Conservation (phyloP, 805 yeast species). For the Barnettozyma salicaria region DNA sequence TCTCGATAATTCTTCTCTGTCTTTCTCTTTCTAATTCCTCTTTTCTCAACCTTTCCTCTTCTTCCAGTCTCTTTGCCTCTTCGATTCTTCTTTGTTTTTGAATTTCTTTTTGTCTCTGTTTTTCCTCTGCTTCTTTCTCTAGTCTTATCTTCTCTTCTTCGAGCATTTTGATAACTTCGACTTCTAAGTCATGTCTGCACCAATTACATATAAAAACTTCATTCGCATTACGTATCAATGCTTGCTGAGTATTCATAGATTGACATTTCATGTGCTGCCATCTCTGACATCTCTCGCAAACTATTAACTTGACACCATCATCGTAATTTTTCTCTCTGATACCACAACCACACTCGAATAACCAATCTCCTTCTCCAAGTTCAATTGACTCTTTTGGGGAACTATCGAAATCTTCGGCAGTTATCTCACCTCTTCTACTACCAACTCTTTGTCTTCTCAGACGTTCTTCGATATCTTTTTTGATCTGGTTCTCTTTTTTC, state of each 20-base stretch:
- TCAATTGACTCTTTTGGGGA: constrained; percentile 20
- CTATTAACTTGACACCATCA: constrained; percentile 31
- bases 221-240: constrained; percentile 21
- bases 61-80: constrained; percentile 14
- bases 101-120: constrained; percentile 20
- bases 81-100: constrained; percentile 17
- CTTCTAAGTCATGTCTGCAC: constrained; percentile 26
- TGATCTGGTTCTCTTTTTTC: constrained; percentile 18
- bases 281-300: constrained; percentile 32
- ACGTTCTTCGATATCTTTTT: constrained; percentile 24
- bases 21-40: constrained; percentile 22
- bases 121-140: constrained; percentile 21
- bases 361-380: constrained; percentile 33
- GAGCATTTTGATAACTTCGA: constrained; percentile 16
- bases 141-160: constrained; percentile 19
- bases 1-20: constrained; percentile 22
- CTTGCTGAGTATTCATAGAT: constrained; percentile 25
- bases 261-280: constrained; percentile 37
- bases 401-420: constrained; percentile 27
- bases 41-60: constrained; percentile 17
- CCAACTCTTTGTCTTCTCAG: constrained; percentile 15
- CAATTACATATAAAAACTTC: constrained; percentile 26
- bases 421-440: constrained; percentile 16
- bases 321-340: constrained; percentile 30
- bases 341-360: constrained; percentile 35